Evolutionary conservation across 1,284 basidiomycete genomes (phyloP).

Genomic region (Retiboletus flavoniger): DNA sequence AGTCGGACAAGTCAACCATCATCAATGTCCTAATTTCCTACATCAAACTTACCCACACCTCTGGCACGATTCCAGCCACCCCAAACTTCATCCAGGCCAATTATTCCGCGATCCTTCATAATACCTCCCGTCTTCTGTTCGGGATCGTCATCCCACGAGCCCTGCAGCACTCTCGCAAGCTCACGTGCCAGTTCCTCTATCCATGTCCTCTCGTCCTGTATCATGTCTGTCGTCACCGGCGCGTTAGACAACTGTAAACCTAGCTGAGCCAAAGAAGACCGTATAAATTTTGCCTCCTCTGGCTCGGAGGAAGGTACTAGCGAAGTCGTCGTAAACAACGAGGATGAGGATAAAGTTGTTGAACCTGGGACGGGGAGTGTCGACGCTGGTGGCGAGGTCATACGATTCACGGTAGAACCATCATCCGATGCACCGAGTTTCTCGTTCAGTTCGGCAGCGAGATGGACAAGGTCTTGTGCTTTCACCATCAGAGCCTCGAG

Average conservation of each 20-base stretch:
- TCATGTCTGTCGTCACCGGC: slow-evolving; percentile 91
- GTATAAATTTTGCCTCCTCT: slow-evolving; percentile 83
- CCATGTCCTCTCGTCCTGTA: slow-evolving; percentile 80
- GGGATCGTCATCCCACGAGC: slow-evolving; percentile 28
- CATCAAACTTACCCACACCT: slow-evolving; percentile 74
- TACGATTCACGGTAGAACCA: slow-evolving; percentile 12
- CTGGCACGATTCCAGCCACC: slow-evolving; percentile 95
- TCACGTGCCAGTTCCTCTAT: slow-evolving; percentile 82
- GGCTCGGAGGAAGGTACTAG: slow-evolving; percentile 48
- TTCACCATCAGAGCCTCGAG: slow-evolving; percentile 91
- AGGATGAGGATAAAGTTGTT: slow-evolving; percentile 17
- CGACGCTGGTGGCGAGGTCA: slow-evolving; percentile 6
- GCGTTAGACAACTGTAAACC: slow-evolving; percentile 75
- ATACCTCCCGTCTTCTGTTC: slow-evolving; percentile 43
- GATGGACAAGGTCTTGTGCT: slow-evolving; percentile 89
- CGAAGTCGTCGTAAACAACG: slow-evolving; percentile 28
- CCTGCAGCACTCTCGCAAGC: slow-evolving; percentile 73
- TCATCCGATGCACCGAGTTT: slow-evolving; percentile 63
- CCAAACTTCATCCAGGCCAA: slow-evolving; percentile 95
- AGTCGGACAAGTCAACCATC: neutral
- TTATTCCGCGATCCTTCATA: slow-evolving; percentile 72
- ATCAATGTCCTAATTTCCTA: neutral
- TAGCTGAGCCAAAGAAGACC: slow-evolving; percentile 84
- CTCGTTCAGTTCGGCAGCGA: slow-evolving; percentile 86
- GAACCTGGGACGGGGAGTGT: slow-evolving; percentile 20